These are phyloP conservation scores for Boletus rex-veris DNA, from an alignment of 768 basidiomycete species.

Conservation along the genomic window DNA sequence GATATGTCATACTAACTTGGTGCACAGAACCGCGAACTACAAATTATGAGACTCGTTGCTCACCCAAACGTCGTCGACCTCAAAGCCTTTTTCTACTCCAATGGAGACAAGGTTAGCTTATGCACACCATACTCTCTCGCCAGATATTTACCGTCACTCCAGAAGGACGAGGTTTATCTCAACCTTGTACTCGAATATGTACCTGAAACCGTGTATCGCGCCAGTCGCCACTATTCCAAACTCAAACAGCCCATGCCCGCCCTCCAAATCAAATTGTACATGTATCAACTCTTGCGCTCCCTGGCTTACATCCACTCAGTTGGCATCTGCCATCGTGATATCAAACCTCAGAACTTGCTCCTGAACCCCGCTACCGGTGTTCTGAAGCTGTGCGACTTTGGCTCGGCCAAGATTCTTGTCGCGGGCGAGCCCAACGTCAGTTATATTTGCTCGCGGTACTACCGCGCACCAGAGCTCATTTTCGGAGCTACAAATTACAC, in stretches of 20 bases:
- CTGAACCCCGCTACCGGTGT: constrained; percentile 96
- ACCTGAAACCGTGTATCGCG: constrained; percentile 98
- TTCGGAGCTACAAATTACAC: constrained; percentile 99
- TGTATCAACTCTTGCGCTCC: constrained; percentile 98
- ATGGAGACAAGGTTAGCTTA: constrained; percentile 89
- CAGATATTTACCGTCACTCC: constrained; percentile 1
- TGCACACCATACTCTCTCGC: constrained; percentile 2
- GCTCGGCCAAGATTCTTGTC: constrained; percentile 96
- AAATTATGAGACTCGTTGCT: constrained; percentile 95
- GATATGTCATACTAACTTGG: constrained; percentile 12
- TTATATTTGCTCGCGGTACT: constrained; percentile 99
- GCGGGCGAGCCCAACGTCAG: constrained; percentile 98
- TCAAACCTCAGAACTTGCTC: constrained; percentile 98
- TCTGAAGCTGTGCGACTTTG: constrained; percentile 98
- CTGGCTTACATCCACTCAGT: constrained; percentile 99
- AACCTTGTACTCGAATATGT: constrained; percentile 99
- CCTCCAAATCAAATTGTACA: constrained; percentile 99
- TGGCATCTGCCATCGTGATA: constrained; percentile 99
- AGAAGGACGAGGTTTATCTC: constrained; percentile 99
- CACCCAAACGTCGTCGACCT: constrained; percentile 99
- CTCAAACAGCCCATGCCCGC: constrained; percentile 99
- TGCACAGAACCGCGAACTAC: constrained; percentile 92
- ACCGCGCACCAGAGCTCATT: constrained; percentile 98
- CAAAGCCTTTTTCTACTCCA: constrained; percentile 98
- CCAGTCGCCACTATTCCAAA: constrained; percentile 97